Evolutionary conservation across 257 asterid species (phyloP), one percentile per base, ranked within the genome.

Genomic region (Marsdenia floribunda): DNA sequence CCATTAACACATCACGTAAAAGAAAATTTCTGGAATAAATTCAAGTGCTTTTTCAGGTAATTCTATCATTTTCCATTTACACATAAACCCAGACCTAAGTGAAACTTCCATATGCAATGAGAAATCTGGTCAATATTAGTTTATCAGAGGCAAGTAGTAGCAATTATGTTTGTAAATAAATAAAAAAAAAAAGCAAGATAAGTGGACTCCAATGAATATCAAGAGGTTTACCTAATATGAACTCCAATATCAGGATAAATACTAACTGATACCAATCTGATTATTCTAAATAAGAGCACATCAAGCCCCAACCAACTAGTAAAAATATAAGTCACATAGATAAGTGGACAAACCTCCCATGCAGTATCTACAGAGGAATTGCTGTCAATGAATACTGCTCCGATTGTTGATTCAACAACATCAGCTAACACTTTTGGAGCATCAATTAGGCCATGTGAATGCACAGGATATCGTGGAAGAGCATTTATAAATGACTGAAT

Each of bases 381-480:
- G 85, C 88, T 87, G 78, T 93, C 97, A 26, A 90, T 75, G 57
- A 87, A 90, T 65, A 93, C 90, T 72, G 98, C 97, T 57, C 98
- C 97, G n/a, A 93, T 73, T 1, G 96, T 89, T 68, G 97, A 90
- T 79, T 90, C 97, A 69, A 93, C 91, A 55, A 92, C 87, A 78
- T 92, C 98, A 54, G 96, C 97, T 50, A 92, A 92, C 76, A 89
- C 91, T 76, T 92, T 90, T 24, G 98, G 98, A 65, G 93, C 88
- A 82, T 86, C 82, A 63, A 90, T 86, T 78, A 90, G 69, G 33
- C 98, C 98, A 76, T 86, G 89, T 21, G 96, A 88, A 85, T 92
- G 97, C 75, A 92, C 78, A 21, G 94, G 96, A 87, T 92, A 87
- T 65, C 82, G 82, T 15, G 93, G 92, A 78, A 92, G 86, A 55